Percentiles rank a stretch among this genome's conserved stretches.
phyloP scores from a whole-genome alignment of 140 eudicot genomes.

The Senecio squalidus region DNA sequence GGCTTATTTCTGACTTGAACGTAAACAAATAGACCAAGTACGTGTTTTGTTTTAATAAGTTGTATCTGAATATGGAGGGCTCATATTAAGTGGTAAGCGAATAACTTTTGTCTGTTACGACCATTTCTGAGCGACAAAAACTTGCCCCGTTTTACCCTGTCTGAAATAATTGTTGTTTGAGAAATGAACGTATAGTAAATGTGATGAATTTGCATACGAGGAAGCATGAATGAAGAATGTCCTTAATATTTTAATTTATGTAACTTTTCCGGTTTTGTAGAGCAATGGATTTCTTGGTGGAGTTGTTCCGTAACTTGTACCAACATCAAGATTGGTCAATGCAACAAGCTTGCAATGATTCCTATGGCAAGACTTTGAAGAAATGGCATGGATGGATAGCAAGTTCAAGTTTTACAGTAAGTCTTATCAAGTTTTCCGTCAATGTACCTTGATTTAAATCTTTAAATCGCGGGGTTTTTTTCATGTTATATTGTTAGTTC shows the following conservation, averaged over 20 bases:
- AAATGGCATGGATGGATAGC: slow-evolving; percentile 99
- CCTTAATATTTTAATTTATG: too few species aligned
- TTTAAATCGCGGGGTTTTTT: background rate
- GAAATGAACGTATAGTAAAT: too few species aligned
- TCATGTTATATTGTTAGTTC: background rate
- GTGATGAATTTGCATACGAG: too few species aligned
- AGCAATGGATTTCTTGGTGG: slow-evolving; percentile 89
- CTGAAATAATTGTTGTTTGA: too few species aligned
- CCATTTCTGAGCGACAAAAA: too few species aligned
- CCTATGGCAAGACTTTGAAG: slow-evolving; percentile 80
- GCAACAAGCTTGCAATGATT: slow-evolving; percentile 71
- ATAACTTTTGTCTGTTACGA: too few species aligned
- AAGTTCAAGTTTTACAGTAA: slow-evolving; percentile 76
- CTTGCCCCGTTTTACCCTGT: too few species aligned
- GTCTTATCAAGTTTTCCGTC: slow-evolving; percentile 52
- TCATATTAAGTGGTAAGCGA: too few species aligned
- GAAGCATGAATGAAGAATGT: too few species aligned
- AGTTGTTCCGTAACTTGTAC: slow-evolving; percentile 53
- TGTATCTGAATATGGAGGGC: too few species aligned
- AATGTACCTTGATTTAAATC: background rate
- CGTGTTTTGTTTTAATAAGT: too few species aligned
- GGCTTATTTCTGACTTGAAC: background rate
- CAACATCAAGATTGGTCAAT: slow-evolving; percentile 85
- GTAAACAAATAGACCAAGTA: too few species aligned
- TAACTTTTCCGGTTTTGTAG: slow-evolving; percentile 31